Base-by-base conservation (phyloP, 2,329 filamentous ascomycete genomes). In the Coniochaeta sp. region DNA sequence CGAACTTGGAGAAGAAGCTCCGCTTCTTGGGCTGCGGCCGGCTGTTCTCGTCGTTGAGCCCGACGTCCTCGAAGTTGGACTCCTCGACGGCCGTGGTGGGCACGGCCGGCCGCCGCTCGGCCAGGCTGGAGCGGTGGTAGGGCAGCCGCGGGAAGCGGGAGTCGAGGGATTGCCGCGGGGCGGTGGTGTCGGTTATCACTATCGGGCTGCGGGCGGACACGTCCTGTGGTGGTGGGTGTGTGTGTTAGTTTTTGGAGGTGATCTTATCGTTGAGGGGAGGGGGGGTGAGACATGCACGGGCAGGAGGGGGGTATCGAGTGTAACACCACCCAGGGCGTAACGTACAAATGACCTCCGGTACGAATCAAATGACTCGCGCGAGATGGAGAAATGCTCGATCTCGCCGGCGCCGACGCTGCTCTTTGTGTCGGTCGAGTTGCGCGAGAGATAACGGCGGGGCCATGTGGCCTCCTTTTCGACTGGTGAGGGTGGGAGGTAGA, bases 401-500 rank as follows among this genome's bases (percentile, higher is more conserved):
- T 96, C 91, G 68, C 47, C 54, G 54, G 7, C 28, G 30, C 87
- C 86, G 62, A 90, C 84, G 70, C 82, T 86, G 59, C 70, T 75
- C 60, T 76, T 75, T 34, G 78, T 81, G 65, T 84, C 81, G 65
- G 77, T 80, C 5, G 84, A 86, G 50, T 76, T 77, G 60, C 81
- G 77, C 10, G 82, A 80, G 3, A 84, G 73, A 62, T 80, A 79
- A 63, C 79, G 77, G 65, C 79, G 79, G 28, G 81, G 81, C 92
- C 92, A 97, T 68, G 91, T 38, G 30, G 30, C 83, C 70, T 90
- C 91, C 72, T 91, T 91, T 75, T 96, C 91, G 16, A 87, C 85
- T 2, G 93, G 91, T 9, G 93, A 96, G n/a, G 93, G 93, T 83
- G 93, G 93, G 66, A 98, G 84, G 77, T 96, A 98, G 63, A 96